These are phyloP conservation scores for Plectosphaerella sp. DNA, from an alignment of 2,329 filamentous ascomycete species.

Conservation along the genomic window DNA sequence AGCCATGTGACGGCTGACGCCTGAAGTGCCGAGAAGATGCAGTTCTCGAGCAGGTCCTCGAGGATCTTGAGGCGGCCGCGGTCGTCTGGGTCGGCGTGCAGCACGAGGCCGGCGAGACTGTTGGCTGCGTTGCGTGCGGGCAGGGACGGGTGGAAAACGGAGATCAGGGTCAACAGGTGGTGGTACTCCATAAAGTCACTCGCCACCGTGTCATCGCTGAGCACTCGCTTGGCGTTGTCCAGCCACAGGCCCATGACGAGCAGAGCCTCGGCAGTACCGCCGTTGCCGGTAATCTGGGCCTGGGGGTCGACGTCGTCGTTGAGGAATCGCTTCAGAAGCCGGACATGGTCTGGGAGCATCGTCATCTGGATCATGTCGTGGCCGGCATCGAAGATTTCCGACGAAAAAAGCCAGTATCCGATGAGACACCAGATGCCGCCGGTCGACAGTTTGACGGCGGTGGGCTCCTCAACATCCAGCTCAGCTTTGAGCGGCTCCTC, in stretches of 20 bases:
- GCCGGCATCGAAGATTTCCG: conserved; percentile 55
- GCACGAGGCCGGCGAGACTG: conserved; percentile 45
- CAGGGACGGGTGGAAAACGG: conserved; percentile 52
- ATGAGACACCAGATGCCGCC: conserved; percentile 55
- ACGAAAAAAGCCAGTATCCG: conserved; percentile 59
- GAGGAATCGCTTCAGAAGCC: conserved; percentile 49
- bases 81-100: conserved; percentile 57
- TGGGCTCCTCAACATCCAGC: conserved; percentile 40
- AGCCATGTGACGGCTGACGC: conserved; percentile 61
- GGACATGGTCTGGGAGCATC: conserved; percentile 57
- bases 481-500: conserved; percentile 41
- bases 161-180: conserved; percentile 52
- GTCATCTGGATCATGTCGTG: conserved; percentile 47
- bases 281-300: conserved; percentile 40
- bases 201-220: conserved; percentile 19
- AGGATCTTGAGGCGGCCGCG: conserved; percentile 56
- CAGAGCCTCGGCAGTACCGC: conserved; percentile 55
- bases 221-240: conserved; percentile 43
- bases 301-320: conserved; percentile 43
- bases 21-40: conserved; percentile 58
- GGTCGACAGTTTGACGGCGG: conserved; percentile 53
- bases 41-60: conserved; percentile 61
- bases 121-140: conserved; percentile 52
- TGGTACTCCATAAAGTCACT: conserved; percentile 55
- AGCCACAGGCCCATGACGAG: conserved; percentile 57